phyloP scores from a whole-genome alignment of 1,139 yeast species.

The Taiozyma sp. region DNA sequence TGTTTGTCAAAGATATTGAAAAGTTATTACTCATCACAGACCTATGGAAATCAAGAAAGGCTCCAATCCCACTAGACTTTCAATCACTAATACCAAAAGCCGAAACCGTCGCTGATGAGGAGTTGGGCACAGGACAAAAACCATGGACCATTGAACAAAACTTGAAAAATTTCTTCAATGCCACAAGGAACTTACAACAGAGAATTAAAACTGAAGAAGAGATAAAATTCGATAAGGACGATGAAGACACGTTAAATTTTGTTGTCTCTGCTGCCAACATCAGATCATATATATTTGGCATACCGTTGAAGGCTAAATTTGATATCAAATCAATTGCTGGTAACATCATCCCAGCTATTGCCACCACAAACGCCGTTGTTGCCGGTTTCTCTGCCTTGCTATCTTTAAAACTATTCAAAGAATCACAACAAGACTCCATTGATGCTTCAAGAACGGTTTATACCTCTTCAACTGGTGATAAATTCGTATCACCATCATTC shows the following conservation, averaged over 20 bases:
- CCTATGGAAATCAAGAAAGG: conserved; percentile 69
- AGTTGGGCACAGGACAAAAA: conserved; percentile 50
- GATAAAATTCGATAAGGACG: conserved; percentile 89
- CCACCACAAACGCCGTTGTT: conserved; percentile 93
- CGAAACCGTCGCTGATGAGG: conserved; percentile 19
- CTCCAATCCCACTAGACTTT: conserved; percentile 59
- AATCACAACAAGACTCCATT: conserved; percentile 26
- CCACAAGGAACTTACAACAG: conserved; percentile 46
- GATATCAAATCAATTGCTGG: conserved; percentile 95
- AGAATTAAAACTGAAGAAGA: conserved; percentile 39
- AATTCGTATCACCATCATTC: conserved; percentile 61
- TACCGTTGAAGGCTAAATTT: conserved; percentile 73
- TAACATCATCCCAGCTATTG: conserved; percentile 96
- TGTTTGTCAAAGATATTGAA: conserved; percentile 68
- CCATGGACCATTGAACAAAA: conserved; percentile 65
- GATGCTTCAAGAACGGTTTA: conserved; percentile 47
- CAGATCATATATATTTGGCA: conserved; percentile 68
- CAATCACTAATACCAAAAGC: conserved; percentile 25
- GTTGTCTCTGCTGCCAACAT: conserved; percentile 87
- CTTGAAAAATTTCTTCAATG: conserved; percentile 50
- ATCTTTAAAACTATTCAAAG: conserved; percentile 51
- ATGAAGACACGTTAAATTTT: conserved; percentile 82
- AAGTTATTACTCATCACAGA: conserved; percentile 68
- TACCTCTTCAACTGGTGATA: conserved; percentile 64
- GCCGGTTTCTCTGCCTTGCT: conserved; percentile 84